Base-by-base conservation (phyloP, 2,329 filamentous ascomycete genomes). In the Ciborinia camelliae region DNA sequence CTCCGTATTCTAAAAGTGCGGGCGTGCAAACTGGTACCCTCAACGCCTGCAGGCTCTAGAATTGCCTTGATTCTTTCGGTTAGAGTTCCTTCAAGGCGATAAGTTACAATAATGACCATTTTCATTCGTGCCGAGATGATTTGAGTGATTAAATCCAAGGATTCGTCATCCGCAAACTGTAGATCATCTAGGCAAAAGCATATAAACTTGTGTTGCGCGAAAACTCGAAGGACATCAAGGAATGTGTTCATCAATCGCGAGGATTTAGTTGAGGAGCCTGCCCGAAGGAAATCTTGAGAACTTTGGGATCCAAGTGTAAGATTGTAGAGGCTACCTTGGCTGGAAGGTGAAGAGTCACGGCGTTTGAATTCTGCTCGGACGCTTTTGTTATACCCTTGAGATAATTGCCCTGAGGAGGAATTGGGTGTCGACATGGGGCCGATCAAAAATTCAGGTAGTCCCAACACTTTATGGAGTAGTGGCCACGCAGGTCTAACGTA, bases 101-200 rank as follows among this genome's bases (percentile, higher is more conserved):
- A 89, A 0, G 92, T 95, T 60, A 97, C 79, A 62, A 96, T 87
- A n/a, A 69, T 68, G 8, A 66, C 86, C 79, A 97, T 89, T 26
- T 90, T 91, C 67, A 97, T 85, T 68, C 89, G 89, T 1, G 89
- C 87, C 59, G 83, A 82, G 63, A 96, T 86, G 61, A 97, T 92
- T 71, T 92, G 89, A 20, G 88, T 84, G 47, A 97, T 88, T 61
- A 97, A 80, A 65, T 96, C 91, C 55, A 95, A 79, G 18, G 90
- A 95, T 75, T 97, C 94, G 32, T 90, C 86, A 73, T 97, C 94
- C 8, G 92, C 92, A 75, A 92, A 95, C 71, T 97, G 92, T 39
- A 97, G 79, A 76, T 97, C 94, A 73, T 97, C 94, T 23, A 64
- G 18, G n/a, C 52, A 63, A 71, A 97, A 88, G 73, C 91, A 96